These are phyloP conservation scores for Alternaria alternata DNA, from an alignment of 2,329 filamentous ascomycete genomes.

Conservation along the genomic window DNA sequence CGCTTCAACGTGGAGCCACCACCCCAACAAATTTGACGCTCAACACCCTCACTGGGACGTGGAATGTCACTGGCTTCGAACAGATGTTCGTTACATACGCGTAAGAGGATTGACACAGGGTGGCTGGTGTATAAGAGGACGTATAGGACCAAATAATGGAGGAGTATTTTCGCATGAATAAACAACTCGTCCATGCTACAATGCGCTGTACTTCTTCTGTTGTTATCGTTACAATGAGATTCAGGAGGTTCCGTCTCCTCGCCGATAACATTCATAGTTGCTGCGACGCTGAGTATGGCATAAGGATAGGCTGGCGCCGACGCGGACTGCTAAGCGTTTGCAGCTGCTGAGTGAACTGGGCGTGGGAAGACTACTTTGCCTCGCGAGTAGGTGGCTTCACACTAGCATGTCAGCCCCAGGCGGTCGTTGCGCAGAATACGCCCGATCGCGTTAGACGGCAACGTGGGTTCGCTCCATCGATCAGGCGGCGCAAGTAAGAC, in stretches of 20 bases:
- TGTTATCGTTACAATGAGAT: not conserved
- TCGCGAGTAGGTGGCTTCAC: slow-evolving; percentile 35
- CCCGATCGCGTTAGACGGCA: not conserved
- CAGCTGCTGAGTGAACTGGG: not conserved
- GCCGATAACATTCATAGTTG: not conserved
- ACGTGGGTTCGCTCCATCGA: not conserved
- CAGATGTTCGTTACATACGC: slow-evolving; percentile 39
- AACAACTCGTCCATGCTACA: not conserved
- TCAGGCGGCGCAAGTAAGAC: not conserved
- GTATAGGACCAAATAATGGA: not conserved
- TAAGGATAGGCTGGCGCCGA: not conserved
- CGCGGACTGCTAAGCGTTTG: not conserved
- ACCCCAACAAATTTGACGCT: slow-evolving; percentile 44
- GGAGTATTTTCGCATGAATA: not conserved
- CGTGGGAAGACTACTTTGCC: slow-evolving; percentile 35
- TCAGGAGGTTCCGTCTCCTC: slow-evolving; percentile 16
- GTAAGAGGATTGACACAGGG: slow-evolving; percentile 26
- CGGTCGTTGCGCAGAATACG: not conserved
- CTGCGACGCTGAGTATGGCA: not conserved
- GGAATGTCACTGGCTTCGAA: slow-evolving; percentile 39
- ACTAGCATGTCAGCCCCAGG: slow-evolving; percentile 27
- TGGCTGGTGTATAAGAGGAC: not conserved
- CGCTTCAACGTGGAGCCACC: slow-evolving; percentile 53
- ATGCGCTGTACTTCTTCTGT: not conserved
- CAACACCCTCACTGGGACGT: slow-evolving; percentile 39